A percentile compares a stretch with the other conserved stretches of the same genome.
phyloP scores from a whole-genome alignment of 441 rosid genomes.

The Adansonia rubrostipa region DNA sequence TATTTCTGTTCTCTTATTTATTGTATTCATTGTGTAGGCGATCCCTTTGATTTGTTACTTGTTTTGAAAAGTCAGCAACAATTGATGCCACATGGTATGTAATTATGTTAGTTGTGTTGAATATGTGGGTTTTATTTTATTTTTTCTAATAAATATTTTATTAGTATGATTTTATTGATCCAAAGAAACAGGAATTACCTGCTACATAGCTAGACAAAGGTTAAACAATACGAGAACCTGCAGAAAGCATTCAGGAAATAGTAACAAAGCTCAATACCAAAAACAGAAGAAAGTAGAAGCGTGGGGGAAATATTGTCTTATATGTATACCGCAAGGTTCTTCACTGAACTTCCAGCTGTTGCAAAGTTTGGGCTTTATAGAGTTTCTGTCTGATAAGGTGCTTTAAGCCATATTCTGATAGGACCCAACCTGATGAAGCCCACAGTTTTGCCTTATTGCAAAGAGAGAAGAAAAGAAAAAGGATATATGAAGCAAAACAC shows the following conservation, averaged over 20 bases:
- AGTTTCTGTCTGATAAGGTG: not conserved
- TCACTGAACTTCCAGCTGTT: not conserved
- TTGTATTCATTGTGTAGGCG: constrained; percentile 28
- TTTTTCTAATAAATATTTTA: not conserved
- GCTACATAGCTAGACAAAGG: not conserved
- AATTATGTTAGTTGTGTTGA: constrained; percentile 10
- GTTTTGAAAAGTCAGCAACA: constrained; percentile 12
- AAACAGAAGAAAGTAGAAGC: not conserved
- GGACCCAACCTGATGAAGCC: not conserved
- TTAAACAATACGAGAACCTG: constrained; percentile 4
- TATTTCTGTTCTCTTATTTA: constrained; percentile 11
- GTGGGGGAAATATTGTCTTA: not conserved
- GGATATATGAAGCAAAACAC: not conserved
- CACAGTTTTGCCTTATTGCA: not conserved
- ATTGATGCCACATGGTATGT: constrained; percentile 10
- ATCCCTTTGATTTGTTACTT: constrained; percentile 13
- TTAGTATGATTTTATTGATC: constrained; percentile 1
- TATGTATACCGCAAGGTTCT: not conserved
- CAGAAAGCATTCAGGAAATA: not conserved
- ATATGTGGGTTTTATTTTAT: not conserved
- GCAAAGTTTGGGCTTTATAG: not conserved
- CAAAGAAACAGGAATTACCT: constrained; percentile 1
- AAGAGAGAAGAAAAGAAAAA: not conserved
- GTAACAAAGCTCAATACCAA: not conserved
- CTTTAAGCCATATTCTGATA: not conserved